These are phyloP conservation scores for Macrophomina pseudophaseolina DNA, from an alignment of 2,329 filamentous ascomycete genomes.

Conservation along the genomic window DNA sequence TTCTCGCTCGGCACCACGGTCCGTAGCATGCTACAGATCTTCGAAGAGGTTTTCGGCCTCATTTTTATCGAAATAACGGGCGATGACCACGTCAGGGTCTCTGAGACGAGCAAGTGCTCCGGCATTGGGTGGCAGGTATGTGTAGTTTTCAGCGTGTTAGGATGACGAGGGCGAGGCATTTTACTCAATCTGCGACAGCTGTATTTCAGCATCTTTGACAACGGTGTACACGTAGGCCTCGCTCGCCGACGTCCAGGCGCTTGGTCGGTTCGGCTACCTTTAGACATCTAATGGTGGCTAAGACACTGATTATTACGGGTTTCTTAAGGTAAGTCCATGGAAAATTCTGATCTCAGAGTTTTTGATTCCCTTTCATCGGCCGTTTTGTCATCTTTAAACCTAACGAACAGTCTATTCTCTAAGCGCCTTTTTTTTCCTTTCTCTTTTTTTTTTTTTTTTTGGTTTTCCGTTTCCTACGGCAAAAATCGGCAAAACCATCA, in stretches of 20 bases:
- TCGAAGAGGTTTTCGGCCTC: conserved; percentile 81
- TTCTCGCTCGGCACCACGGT: conserved; percentile 79
- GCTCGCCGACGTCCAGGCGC: conserved; percentile 69
- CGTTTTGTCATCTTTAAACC: no score
- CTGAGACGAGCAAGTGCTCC: conserved; percentile 69
- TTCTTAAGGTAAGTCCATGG: no score
- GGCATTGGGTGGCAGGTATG: conserved; percentile 84
- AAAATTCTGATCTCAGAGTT: no score
- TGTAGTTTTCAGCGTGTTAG: conserved; percentile 80
- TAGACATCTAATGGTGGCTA: no score
- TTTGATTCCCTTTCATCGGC: no score
- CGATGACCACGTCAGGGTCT: conserved; percentile 67
- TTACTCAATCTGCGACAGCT: conserved; percentile 79
- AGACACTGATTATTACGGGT: no score
- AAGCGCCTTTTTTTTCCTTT: no score
- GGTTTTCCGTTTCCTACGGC: no score
- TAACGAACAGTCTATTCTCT: no score
- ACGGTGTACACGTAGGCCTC: conserved; percentile 72
- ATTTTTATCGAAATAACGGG: conserved; percentile 74
- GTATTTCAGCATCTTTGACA: conserved; percentile 83
- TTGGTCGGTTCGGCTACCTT: conserved; percentile 39
- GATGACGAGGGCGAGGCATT: conserved; percentile 73
- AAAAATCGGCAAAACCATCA: no score
- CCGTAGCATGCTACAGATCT: conserved; percentile 79
- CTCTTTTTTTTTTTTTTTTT: no score